Evolutionary conservation across 1,139 yeast genomes (phyloP), one percentile per base, ranked within the genome.

Genomic region (Magnusiomyces paraingens): DNA sequence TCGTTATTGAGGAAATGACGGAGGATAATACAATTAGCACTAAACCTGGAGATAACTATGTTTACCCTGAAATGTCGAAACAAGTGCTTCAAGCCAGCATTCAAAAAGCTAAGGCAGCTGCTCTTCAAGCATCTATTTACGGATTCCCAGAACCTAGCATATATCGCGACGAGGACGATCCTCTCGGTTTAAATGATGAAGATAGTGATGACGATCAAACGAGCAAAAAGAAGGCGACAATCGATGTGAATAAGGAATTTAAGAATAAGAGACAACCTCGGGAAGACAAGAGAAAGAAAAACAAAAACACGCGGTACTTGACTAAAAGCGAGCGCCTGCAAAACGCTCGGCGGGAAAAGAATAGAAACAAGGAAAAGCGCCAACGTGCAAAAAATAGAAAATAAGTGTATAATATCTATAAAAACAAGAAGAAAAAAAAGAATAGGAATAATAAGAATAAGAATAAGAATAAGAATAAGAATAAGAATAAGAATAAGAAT

Each of bases 231-330:
- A 40, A 32, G 47, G 42, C 47, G 49, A 54, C 42, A 2, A 17
- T 38, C 12, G 43, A 36, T 4, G 18, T 47, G 18, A 29, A 47
- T 20, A 47, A 47, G 35, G 43, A 47, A n/a, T 15, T 22, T 17
- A 47, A 26, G 35, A 32, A 26, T 5, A 17, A 47, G 36, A 20
- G 36, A 29, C 54, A 52, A 8, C 38, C 22, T 8, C 36, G 47
- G 26, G 48, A 49, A 17, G 32, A 50, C 68, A 40, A 69, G 70
- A 50, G 66, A 49, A 76, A 77, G 63, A 72, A 70, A 57, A 78
- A 75, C 67, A 85, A 85, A 78, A 89, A 88, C 76, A 88, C 89
- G 66, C 81, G 96, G 70, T 91, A 91, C 66, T 76, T 89, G 69
- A 79, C 93, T 52, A 87, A 87, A 69, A 75, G 78, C 17, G 96